These are phyloP conservation scores for Podospora pseudocomata DNA, from an alignment of 495 filamentous ascomycete species.

Conservation along the genomic window DNA sequence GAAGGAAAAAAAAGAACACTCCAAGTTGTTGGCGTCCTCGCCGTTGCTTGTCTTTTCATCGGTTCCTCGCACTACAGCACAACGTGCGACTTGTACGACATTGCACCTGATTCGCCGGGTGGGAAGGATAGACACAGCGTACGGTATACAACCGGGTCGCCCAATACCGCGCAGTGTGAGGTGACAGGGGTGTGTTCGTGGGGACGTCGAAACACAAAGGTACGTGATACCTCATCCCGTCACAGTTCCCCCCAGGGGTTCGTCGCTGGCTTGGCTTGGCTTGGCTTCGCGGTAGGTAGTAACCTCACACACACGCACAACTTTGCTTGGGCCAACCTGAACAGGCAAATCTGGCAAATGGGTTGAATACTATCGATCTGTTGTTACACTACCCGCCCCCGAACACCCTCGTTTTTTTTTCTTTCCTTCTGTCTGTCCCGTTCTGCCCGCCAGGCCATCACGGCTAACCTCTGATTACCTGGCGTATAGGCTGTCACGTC, in stretches of 20 bases:
- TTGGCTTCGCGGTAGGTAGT: slow-evolving; percentile 28
- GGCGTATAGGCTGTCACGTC: slow-evolving; percentile 16
- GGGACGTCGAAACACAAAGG: slow-evolving; percentile 39
- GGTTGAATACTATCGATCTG: slow-evolving; percentile 14
- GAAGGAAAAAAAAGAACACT: not conserved
- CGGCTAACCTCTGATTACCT: slow-evolving; percentile 26
- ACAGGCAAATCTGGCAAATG: slow-evolving; percentile 30
- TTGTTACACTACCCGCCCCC: slow-evolving; percentile 13
- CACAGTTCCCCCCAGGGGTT: slow-evolving; percentile 15
- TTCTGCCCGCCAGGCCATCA: slow-evolving; percentile 15
- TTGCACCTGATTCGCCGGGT: slow-evolving; percentile 12
- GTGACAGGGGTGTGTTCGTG: slow-evolving; percentile 14
- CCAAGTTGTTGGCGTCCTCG: slow-evolving; percentile 8
- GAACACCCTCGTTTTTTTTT: slow-evolving; percentile 13
- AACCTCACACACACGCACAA: slow-evolving; percentile 13
- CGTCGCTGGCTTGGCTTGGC: slow-evolving; percentile 19
- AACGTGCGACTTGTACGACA: slow-evolving; percentile 8
- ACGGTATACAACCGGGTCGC: not conserved
- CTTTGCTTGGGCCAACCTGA: slow-evolving; percentile 26
- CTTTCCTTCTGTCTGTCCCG: slow-evolving; percentile 19
- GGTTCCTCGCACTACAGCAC: not conserved
- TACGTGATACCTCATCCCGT: slow-evolving; percentile 31
- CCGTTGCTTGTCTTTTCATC: slow-evolving; percentile 15
- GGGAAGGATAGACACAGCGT: not conserved
- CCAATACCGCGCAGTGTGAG: slow-evolving; percentile 9